Base-by-base conservation (phyloP, 2,329 filamentous ascomycete genomes). In the Phialophora expanda region DNA sequence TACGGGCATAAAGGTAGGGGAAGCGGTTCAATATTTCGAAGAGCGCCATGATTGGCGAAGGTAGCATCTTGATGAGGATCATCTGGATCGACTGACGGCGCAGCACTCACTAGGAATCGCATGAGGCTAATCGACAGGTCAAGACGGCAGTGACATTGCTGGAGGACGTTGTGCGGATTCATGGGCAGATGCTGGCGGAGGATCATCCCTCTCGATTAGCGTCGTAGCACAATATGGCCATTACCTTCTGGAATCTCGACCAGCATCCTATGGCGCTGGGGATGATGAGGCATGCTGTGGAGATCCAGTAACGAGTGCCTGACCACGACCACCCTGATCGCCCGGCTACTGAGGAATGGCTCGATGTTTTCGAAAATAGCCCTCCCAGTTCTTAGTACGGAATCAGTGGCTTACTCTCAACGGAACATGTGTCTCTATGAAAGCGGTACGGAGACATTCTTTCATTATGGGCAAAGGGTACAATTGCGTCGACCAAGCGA, bases 261-360 rank as follows among this genome's bases (percentile, higher is more conserved):
- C 55, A n/a, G 17, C 55, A 26, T n/a, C 22, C 11, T 44, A 8
- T 9, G 1, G 55, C 55, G 11, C 30, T 56, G 32, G 20, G 34
- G 54, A 32, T 56, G 28, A 22, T 44, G n/a, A 22, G 12, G 6
- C 8, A 56, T 41, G 32, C 44, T 14, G 32, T 56, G n/a, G 8
- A 38, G 32, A 41, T 22, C 4, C 14, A 7, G 5, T 22, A 20
- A 56, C 30, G 11, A 8, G 54, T 41, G 12, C 20, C 41, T 20
- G 32, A 41, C 54, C n/a, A 34, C 22, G 54, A 51, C 20, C 48
- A 51, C 9, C 48, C 48, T 17, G 7, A 51, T 22, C 48, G 48
- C 20, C 9, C 17, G 2, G 11, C 32, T 34, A 11, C 32, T 4
- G 32, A 34, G 32, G 32, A 34, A 34, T 12, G 9, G 32, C 32